These are phyloP conservation scores for Panicum virgatum DNA, from an alignment of 202 grass and related monocot genomes.

Conservation along the genomic window DNA sequence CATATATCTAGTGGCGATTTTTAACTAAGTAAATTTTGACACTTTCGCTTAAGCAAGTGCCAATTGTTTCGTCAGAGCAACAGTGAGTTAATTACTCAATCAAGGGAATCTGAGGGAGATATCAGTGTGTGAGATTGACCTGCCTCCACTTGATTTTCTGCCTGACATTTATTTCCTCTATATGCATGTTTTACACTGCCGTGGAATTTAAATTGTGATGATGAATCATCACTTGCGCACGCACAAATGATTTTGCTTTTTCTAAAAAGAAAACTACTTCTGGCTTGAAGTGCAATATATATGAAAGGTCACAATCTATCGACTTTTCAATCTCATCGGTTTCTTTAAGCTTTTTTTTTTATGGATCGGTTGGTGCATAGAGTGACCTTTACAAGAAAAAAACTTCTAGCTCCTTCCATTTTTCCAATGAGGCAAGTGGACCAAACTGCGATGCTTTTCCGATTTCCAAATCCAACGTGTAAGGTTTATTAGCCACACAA, in stretches of 20 bases:
- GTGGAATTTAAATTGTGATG: not conserved
- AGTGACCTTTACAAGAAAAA: conserved; percentile 26
- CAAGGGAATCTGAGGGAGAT: not conserved
- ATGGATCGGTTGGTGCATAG: conserved; percentile 53
- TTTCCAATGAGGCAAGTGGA: conserved; percentile 27
- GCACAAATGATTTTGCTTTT: not conserved
- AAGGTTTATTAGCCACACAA: conserved; percentile 32
- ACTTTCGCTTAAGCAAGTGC: too few species aligned
- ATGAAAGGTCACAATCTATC: conserved; percentile 9
- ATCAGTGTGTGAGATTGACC: conserved; percentile 17
- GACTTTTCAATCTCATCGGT: conserved; percentile 20
- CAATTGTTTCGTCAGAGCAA: not conserved
- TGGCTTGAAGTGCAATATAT: conserved; percentile 9
- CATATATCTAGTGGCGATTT: too few species aligned
- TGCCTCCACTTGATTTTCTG: not conserved
- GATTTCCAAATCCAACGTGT: conserved; percentile 28
- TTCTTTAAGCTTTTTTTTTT: conserved; percentile 53
- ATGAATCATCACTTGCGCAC: not conserved
- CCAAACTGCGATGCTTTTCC: conserved; percentile 9
- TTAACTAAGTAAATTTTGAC: too few species aligned
- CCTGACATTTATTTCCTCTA: too few species aligned
- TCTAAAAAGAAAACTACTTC: not conserved
- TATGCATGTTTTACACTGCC: not conserved
- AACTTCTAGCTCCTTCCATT: conserved; percentile 32
- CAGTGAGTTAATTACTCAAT: not conserved